A percentile compares a stretch with the other conserved stretches of the same genome.
Conservation (phyloP, 2,329 filamentous ascomycete genomes). For the Pestalotiopsis sp. region DNA sequence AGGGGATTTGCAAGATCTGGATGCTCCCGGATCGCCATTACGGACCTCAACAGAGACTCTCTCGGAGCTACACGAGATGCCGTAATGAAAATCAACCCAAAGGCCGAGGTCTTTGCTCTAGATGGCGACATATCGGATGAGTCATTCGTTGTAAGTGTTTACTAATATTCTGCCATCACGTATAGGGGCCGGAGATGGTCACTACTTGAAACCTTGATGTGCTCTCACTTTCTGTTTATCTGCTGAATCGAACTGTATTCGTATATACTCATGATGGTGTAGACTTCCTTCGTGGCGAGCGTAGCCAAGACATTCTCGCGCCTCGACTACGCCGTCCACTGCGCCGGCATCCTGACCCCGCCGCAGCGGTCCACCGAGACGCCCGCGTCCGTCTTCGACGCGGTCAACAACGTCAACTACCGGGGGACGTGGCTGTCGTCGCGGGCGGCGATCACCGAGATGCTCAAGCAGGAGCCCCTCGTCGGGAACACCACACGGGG, state of each 20-base stretch:
- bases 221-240: not conserved
- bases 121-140: constrained; percentile 53
- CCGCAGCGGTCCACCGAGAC: constrained; percentile 48
- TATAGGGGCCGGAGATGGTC: not conserved
- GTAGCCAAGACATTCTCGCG: constrained; percentile 41
- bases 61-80: constrained; percentile 38
- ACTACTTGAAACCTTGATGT: not conserved
- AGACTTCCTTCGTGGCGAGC: constrained; percentile 35
- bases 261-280: not conserved
- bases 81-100: constrained; percentile 35
- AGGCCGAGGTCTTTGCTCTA: constrained; percentile 32
- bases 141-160: constrained; percentile 34
- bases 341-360: constrained; percentile 53
- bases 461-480: constrained; percentile 48
- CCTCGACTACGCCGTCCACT: constrained; percentile 60
- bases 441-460: constrained; percentile 43
- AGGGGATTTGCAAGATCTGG: constrained; percentile 52
- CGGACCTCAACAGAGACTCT: constrained; percentile 48
- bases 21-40: constrained; percentile 55
- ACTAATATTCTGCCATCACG: not conserved
- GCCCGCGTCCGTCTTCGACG: constrained; percentile 51
- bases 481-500: constrained; percentile 42
- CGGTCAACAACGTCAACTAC: constrained; percentile 58
- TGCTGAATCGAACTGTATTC: not conserved
- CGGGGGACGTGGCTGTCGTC: constrained; percentile 51